Evolutionary conservation across 768 basidiomycete species (phyloP).

Genomic region (Lactifluus hygrophoroides): DNA sequence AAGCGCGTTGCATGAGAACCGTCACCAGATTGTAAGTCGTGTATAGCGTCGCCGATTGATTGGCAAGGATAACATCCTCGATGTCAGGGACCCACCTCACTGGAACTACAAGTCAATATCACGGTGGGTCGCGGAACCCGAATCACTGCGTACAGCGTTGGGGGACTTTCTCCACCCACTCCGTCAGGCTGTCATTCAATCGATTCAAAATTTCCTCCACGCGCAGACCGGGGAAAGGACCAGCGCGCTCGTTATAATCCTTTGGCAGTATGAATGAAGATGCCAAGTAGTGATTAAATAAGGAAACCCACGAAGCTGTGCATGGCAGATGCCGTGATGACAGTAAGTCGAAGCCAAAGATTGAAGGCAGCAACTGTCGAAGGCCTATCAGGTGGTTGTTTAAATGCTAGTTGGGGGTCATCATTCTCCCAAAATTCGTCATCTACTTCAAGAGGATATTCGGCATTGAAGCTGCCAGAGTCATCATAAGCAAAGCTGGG

Average conservation of each 20-base stretch:
- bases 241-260: slow-evolving; percentile 3
- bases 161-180: slow-evolving; percentile 28
- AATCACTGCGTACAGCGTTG: slow-evolving; percentile 23
- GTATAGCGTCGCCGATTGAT: slow-evolving; percentile 37
- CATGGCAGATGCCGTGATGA: slow-evolving; percentile 37
- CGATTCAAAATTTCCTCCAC: slow-evolving; percentile 32
- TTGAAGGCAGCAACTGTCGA: slow-evolving; percentile 35
- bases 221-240: slow-evolving; percentile 17
- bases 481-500: neutral
- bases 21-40: slow-evolving; percentile 49
- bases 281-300: neutral
- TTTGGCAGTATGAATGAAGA: neutral
- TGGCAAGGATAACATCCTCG: slow-evolving; percentile 32
- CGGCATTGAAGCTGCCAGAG: slow-evolving; percentile 36
- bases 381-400: slow-evolving; percentile 39
- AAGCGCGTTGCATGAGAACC: slow-evolving; percentile 71
- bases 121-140: neutral
- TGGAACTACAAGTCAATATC: slow-evolving; percentile 12
- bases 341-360: slow-evolving; percentile 36
- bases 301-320: slow-evolving; percentile 35
- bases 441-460: slow-evolving; percentile 45
- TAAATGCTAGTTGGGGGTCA: slow-evolving; percentile 34
- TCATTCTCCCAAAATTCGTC: slow-evolving; percentile 47
- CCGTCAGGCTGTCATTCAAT: slow-evolving; percentile 38
- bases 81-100: slow-evolving; percentile 38